Conservation (phyloP, 1,284 basidiomycete genomes). For the Malassezia vespertilionis region DNA sequence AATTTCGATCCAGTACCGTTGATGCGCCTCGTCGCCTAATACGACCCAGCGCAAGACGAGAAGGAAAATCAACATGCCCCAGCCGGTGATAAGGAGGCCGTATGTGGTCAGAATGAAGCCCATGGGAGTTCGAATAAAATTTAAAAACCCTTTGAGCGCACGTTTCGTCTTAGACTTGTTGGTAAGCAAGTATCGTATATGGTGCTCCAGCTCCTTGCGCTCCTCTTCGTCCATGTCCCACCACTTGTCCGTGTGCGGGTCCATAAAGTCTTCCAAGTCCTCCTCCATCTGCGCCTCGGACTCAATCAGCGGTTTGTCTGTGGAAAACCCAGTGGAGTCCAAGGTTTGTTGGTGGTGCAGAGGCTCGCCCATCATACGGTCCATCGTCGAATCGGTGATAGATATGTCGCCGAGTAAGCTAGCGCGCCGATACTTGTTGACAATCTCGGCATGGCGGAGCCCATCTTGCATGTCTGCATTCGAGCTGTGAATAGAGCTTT, state of each 20-base stretch:
- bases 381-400: too few species aligned
- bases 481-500: too few species aligned
- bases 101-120: constrained; percentile 43
- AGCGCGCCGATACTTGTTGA: too few species aligned
- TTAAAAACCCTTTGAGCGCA: constrained; percentile 28
- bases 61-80: constrained; percentile 41
- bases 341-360: too few species aligned
- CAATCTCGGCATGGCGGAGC: too few species aligned
- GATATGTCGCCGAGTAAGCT: too few species aligned
- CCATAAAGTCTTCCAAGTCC: constrained; percentile 26
- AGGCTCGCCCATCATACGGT: too few species aligned
- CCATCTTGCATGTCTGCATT: too few species aligned
- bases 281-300: too few species aligned
- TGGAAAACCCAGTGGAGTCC: too few species aligned
- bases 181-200: constrained; percentile 66
- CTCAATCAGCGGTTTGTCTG: too few species aligned
- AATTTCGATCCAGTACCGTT: constrained; percentile 42
- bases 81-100: constrained; percentile 33
- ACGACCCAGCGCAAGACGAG: constrained; percentile 38
- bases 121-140: constrained; percentile 37
- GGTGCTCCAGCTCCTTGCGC: constrained; percentile 55
- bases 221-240: constrained; percentile 40
- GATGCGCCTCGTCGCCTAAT: constrained; percentile 16
- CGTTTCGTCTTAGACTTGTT: constrained; percentile 54
- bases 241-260: constrained; percentile 35